Evolutionary conservation across 768 basidiomycete genomes (phyloP), one percentile per base, ranked within the genome.

Genomic region (Suillus subalutaceus): DNA sequence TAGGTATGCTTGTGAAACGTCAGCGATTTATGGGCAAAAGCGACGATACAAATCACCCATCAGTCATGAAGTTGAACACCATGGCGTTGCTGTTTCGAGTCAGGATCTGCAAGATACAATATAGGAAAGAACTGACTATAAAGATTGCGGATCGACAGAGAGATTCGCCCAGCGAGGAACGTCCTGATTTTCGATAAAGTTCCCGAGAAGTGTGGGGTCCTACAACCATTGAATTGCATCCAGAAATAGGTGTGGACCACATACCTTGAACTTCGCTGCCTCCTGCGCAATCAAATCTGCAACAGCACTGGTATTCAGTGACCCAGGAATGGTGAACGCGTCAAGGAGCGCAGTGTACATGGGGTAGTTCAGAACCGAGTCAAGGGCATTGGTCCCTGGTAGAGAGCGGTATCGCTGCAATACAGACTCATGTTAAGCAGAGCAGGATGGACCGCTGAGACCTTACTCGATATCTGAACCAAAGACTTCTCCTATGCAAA

Each of bases 401-500:
- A 92, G 63, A 78, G 69, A 3, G 90, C 82, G 30, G 85, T 82
- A 7, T 80, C 74, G 41, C 89, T 90, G 67, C n/a, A 43, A 66
- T 40, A 12, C 59, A 48, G 78, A 67, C 68, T 66, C 56, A 59
- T 46, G 43, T 35, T 40, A 30, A 59, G 30, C 26, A 30, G 6
- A 15, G 72, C 55, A 64, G 40, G 35, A 53, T 35, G 43, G 18
- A 43, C 6, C 18, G 41, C 12, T 15, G 30, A 23, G 23, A 26
- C 43, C 74, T 44, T 72, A 90, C 89, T 81, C 76, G 57, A 87
- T 76, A 61, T 88, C 79, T 62, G 79, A 73, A 55, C 83, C 84
- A 66, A 86, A 83, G 57, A 96, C 90, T 78, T 95, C 93, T 48
- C 94, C 94, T 63, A 94, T 90, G 72, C 91, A 94, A 79, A 91